Conservation (phyloP, 208 protist genomes). For the Endotrypanum monterogeii region DNA sequence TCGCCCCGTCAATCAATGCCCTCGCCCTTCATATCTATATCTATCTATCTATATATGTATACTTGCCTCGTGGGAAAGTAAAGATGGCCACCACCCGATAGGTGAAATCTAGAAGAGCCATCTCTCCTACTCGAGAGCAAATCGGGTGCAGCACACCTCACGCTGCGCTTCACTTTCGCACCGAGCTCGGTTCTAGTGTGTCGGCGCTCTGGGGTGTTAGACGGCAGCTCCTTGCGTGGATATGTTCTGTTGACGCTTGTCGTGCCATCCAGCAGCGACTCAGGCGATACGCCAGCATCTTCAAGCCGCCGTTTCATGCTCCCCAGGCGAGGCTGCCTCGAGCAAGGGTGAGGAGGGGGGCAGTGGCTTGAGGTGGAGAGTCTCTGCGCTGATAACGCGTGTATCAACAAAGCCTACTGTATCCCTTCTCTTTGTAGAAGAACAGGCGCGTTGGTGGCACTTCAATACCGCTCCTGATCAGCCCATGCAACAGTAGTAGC, state of each 20-base stretch:
- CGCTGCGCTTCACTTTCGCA: slow-evolving; percentile 18
- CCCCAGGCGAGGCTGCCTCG: slow-evolving; percentile 20
- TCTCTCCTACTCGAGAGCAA: slow-evolving; percentile 4
- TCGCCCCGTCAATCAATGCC: slow-evolving; percentile 27
- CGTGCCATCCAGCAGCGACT: not conserved
- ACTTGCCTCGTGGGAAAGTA: too few relatives aligned
- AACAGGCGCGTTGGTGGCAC: not conserved
- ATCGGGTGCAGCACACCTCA: slow-evolving; percentile 13
- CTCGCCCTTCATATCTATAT: too few relatives aligned
- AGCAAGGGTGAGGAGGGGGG: slow-evolving; percentile 8
- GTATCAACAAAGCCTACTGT: not conserved
- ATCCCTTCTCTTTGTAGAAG: not conserved
- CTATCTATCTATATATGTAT: too few relatives aligned
- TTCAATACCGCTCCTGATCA: not conserved
- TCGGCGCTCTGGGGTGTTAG: slow-evolving; percentile 24
- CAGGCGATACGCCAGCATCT: not conserved
- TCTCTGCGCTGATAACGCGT: not conserved
- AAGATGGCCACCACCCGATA: slow-evolving; percentile 7
- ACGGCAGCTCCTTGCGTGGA: not conserved
- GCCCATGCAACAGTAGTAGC: not conserved
- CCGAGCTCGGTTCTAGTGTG: slow-evolving; percentile 26
- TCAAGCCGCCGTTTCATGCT: not conserved
- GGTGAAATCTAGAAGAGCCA: slow-evolving; percentile 27
- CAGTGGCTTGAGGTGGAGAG: too few relatives aligned
- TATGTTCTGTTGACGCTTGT: not conserved